Evolutionary conservation across 805 yeast species (phyloP).

Genomic region (Candida golubevii): DNA sequence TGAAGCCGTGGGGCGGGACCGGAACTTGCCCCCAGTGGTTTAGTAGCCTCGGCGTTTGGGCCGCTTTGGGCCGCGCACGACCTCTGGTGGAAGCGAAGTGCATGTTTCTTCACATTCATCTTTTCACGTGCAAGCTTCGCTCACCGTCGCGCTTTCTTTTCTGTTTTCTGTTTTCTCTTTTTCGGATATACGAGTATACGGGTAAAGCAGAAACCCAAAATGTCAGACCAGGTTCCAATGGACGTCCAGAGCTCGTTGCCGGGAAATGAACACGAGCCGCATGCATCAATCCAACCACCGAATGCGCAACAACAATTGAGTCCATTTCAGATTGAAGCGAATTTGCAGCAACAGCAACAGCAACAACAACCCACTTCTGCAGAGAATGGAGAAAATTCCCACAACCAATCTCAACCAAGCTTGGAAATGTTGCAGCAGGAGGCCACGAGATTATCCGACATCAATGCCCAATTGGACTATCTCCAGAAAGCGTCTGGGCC

Average conservation of each 20-base stretch:
- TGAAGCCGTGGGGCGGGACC: conserved; percentile 19
- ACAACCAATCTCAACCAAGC: neutral
- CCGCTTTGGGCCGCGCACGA: too few species aligned
- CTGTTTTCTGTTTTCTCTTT: too few species aligned
- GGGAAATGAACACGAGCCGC: neutral
- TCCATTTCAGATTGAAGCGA: too few species aligned
- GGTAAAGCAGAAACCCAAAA: conserved; percentile 1
- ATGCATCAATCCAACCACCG: too few species aligned
- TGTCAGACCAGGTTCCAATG: conserved; percentile 32
- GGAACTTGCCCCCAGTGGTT: conserved; percentile 18
- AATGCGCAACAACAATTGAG: too few species aligned
- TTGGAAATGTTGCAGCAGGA: conserved; percentile 59
- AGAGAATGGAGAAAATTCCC: neutral
- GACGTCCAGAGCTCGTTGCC: conserved; percentile 1
- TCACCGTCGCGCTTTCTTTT: too few species aligned
- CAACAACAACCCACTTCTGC: neutral
- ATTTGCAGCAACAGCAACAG: neutral
- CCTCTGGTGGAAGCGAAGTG: too few species aligned
- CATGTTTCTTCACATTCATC: too few species aligned
- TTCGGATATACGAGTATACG: too few species aligned
- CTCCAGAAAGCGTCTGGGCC: conserved; percentile 1
- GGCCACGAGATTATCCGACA: conserved; percentile 54
- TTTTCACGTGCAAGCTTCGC: too few species aligned
- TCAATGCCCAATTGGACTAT: conserved; percentile 38
- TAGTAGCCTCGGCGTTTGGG: too few species aligned